Conservation (phyloP, 2,329 filamentous ascomycete species). For the Alternaria sp. region DNA sequence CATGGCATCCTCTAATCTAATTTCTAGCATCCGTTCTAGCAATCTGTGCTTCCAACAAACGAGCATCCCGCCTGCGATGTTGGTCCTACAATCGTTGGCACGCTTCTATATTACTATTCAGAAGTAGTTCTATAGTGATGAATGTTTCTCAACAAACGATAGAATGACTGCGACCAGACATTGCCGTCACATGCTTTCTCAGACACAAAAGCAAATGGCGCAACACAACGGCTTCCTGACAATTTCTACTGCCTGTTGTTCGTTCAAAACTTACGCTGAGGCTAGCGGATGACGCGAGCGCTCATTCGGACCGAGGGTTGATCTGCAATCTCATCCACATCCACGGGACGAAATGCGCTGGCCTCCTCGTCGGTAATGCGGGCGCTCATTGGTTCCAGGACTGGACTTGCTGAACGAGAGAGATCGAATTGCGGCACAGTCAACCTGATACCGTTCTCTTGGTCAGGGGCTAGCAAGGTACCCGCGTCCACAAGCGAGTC, state of each 20-base stretch:
- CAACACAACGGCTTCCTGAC: constrained; percentile 1
- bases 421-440: constrained; percentile 43
- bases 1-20: not conserved
- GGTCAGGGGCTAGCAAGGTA: constrained; percentile 29
- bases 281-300: constrained; percentile 38
- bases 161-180: not conserved
- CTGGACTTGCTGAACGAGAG: constrained; percentile 45
- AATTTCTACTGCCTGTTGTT: constrained; percentile 4
- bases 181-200: not conserved
- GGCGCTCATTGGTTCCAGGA: constrained; percentile 49
- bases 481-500: constrained; percentile 47
- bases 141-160: not conserved
- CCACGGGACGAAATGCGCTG: constrained; percentile 27
- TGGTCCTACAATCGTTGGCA: not conserved
- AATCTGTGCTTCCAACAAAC: not conserved
- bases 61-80: not conserved
- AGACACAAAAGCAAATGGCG: constrained; percentile 1
- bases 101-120: not conserved
- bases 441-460: constrained; percentile 36
- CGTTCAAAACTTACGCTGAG: not conserved
- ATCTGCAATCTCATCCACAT: constrained; percentile 42
- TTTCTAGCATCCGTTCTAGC: not conserved
- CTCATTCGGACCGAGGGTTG: constrained; percentile 45
- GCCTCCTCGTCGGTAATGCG: constrained; percentile 41
- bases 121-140: not conserved